Evolutionary conservation across 257 asterid genomes (phyloP), one percentile per base, ranked within the genome.

Genomic region (Ilex asprella): DNA sequence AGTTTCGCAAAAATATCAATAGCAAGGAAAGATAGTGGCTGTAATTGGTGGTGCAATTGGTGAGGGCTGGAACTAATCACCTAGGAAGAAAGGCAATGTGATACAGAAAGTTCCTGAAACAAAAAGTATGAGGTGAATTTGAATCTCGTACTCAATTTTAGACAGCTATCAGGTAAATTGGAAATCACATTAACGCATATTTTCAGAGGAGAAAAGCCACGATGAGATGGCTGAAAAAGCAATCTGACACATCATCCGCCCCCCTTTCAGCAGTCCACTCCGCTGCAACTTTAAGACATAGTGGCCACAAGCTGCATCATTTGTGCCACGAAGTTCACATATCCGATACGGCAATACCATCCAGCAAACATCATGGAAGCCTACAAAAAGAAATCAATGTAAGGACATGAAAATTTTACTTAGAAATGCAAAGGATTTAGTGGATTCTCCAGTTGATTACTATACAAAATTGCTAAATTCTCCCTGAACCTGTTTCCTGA

Each of bases 11-110:
- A 89, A 61, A 86, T 85, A 74, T 92, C 97, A 60, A 92, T 92
- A 47, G 99, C 97, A 72, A 92, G 91, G 82, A 92, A 92, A 3
- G 98, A 86, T 59, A 89, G 63, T 16, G 89, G 80, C 72, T 86
- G 96, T 49, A 75, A 82, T 68, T 78, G 89, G 70, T 76, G 83
- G 35, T 35, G 41, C 41, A 94, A 72, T 57, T 76, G 95, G 58
- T 87, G 66, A 73, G 94, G 64, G 64, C 75, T 74, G 35, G 97
- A 75, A 66, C 70, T 81, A 50, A 79, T 81, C 62, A 71, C 86
- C 84, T 89, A 97, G 44, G 96, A 67, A 57, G 95, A 73, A 31
- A 89, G 72, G 72, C 97, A 92, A 72, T 87, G 96, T 3, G 97
- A 83, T 59, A 92, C 97, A n/a, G 95, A 79, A 41, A 92, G 77